These are phyloP conservation scores for Talaromyces rugulosus DNA, from an alignment of 2,329 filamentous ascomycete species.

Conservation along the genomic window DNA sequence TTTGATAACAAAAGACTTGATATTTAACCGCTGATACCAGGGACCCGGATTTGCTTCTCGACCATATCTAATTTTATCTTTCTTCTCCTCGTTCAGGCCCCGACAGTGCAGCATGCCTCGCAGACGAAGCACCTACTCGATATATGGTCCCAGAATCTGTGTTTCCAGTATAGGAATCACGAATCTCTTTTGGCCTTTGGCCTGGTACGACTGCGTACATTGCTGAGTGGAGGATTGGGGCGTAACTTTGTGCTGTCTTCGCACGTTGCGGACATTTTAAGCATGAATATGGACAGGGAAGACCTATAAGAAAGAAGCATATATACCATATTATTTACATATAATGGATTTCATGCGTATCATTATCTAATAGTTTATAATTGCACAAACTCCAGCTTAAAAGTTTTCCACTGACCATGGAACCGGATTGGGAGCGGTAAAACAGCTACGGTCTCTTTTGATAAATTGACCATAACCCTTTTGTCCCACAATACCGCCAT, in stretches of 20 bases:
- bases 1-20: not conserved
- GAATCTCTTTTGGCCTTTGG: constrained; percentile 3
- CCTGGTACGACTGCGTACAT: constrained; percentile 1
- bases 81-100: constrained; percentile 7
- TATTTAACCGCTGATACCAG: not conserved
- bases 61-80: constrained; percentile 8
- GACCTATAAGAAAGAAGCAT: not conserved
- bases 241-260: constrained; percentile 4
- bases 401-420: constrained; percentile 1
- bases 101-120: constrained; percentile 3
- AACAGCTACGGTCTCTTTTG: constrained; percentile 2
- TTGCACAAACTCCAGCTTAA: not conserved
- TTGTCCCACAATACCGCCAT: constrained; percentile 16
- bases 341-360: not conserved
- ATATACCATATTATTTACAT: not conserved
- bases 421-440: not conserved
- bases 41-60: constrained; percentile 9
- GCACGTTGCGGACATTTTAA: constrained; percentile 2
- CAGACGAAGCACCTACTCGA: constrained; percentile 7
- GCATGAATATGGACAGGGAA: not conserved
- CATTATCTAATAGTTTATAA: not conserved
- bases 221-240: constrained; percentile 4
- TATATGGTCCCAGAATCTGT: constrained; percentile 6
- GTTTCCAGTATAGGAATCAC: constrained; percentile 4
- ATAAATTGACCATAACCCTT: constrained; percentile 11